Conservation (phyloP, 352 stramenopile genomes). For the Phytophthora podocarpi region DNA sequence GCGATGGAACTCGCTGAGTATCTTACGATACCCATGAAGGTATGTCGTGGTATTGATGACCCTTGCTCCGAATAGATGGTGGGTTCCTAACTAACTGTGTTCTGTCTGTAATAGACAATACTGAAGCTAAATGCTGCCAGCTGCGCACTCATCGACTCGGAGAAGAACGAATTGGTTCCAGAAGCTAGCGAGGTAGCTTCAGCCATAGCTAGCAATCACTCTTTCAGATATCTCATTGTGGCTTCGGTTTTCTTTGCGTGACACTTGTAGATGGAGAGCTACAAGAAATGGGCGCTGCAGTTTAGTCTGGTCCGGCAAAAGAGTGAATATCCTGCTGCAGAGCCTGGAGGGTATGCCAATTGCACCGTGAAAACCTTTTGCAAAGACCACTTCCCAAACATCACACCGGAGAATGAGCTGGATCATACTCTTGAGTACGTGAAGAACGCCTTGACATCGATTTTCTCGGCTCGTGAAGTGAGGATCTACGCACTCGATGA, state of each 20-base stretch:
- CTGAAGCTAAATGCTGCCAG: slow-evolving; percentile 33
- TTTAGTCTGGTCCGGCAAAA: slow-evolving; percentile 58
- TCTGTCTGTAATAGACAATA: slow-evolving; percentile 29
- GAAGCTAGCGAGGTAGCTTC: slow-evolving; percentile 48
- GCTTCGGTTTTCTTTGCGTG: neutral
- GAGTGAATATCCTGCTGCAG: slow-evolving; percentile 36
- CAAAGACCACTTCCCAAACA: slow-evolving; percentile 77
- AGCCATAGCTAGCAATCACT: neutral
- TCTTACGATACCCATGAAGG: slow-evolving; percentile 56
- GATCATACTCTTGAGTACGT: slow-evolving; percentile 79
- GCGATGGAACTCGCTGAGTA: slow-evolving; percentile 74
- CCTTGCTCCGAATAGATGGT: no score
- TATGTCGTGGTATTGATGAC: slow-evolving; percentile 11
- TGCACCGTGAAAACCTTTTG: slow-evolving; percentile 74
- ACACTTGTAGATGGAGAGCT: slow-evolving; percentile 60
- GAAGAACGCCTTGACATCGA: slow-evolving; percentile 54
- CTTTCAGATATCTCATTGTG: neutral
- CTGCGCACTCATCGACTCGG: slow-evolving; percentile 43
- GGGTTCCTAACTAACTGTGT: no score
- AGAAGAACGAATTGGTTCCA: slow-evolving; percentile 40
- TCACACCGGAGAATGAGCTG: slow-evolving; percentile 78
- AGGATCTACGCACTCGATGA: slow-evolving; percentile 70
- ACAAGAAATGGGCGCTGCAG: slow-evolving; percentile 75
- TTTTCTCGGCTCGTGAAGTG: slow-evolving; percentile 64
- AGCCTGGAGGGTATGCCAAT: slow-evolving; percentile 52